phyloP scores from a whole-genome alignment of 164 flowering plant species.

The Vitis vinifera region DNA sequence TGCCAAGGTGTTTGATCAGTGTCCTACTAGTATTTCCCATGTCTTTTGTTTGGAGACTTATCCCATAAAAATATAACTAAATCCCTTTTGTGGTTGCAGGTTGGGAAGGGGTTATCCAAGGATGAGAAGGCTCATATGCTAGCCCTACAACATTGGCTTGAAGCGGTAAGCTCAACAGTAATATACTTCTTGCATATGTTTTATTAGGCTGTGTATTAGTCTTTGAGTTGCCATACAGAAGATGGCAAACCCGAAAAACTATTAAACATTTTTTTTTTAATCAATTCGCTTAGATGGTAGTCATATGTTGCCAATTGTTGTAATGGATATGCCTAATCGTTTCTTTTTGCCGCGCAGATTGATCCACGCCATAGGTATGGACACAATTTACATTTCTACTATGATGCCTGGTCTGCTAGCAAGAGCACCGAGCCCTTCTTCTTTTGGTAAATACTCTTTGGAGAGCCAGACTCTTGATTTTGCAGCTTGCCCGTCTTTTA shows the following conservation, averaged over 20 bases:
- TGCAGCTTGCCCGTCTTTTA: background rate
- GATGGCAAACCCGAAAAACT: no score
- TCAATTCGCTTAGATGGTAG: no score
- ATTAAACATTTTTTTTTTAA: no score
- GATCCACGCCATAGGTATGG: slow-evolving; percentile 80
- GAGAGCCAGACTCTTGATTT: background rate
- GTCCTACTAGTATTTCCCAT: background rate
- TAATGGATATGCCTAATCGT: background rate
- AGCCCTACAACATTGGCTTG: slow-evolving; percentile 63
- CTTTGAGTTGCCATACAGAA: no score
- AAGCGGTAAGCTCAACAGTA: slow-evolving; percentile 43
- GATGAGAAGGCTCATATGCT: slow-evolving; percentile 57
- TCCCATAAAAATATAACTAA: background rate
- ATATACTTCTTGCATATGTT: background rate
- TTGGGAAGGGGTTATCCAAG: slow-evolving; percentile 54
- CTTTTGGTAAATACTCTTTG: slow-evolving; percentile 44
- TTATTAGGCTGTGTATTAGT: no score
- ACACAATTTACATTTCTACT: slow-evolving; percentile 61
- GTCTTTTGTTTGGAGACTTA: background rate
- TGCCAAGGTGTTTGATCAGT: slow-evolving; percentile 34
- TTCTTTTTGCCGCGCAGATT: slow-evolving; percentile 34
- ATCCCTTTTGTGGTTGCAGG: slow-evolving; percentile 22
- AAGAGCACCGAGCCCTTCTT: slow-evolving; percentile 64
- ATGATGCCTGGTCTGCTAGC: slow-evolving; percentile 54
- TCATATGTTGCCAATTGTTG: background rate